Conservation (phyloP, 2,329 filamentous ascomycete genomes). For the Dothidotthia symphoricarpi region DNA sequence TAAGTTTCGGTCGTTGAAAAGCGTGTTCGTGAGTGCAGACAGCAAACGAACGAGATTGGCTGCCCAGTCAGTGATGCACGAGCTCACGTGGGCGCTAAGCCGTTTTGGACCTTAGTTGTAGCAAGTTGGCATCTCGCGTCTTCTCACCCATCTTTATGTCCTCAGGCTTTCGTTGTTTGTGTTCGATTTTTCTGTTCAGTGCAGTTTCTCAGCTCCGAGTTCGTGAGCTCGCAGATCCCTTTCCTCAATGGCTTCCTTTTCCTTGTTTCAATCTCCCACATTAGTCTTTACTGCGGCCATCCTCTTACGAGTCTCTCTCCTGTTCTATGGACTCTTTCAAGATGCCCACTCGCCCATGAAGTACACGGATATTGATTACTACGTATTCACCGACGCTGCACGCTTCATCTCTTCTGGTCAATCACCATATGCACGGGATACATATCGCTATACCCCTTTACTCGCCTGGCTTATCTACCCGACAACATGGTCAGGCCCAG, state of each 20-base stretch:
- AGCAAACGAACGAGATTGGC: conserved; percentile 22
- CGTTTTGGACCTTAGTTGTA: conserved; percentile 5
- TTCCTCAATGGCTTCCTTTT: conserved; percentile 26
- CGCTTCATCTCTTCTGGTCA: conserved; percentile 66
- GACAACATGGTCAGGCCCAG: conserved; percentile 60
- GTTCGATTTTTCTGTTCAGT: conserved; percentile 2
- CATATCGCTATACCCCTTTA: conserved; percentile 94
- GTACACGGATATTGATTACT: conserved; percentile 98
- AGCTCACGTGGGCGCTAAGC: conserved; percentile 22
- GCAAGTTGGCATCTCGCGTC: not conserved
- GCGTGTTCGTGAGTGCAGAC: conserved; percentile 10
- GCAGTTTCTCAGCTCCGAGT: not conserved
- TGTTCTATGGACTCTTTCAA: conserved; percentile 89
- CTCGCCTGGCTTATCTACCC: conserved; percentile 89
- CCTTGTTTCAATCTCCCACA: conserved; percentile 35
- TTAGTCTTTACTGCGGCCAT: conserved; percentile 49
- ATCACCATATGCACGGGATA: conserved; percentile 85
- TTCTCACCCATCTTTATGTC: not conserved
- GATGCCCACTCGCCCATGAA: conserved; percentile 89
- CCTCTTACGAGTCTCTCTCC: conserved; percentile 67
- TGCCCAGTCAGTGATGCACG: conserved; percentile 16
- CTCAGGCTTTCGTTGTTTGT: not conserved
- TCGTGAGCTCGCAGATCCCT: not conserved
- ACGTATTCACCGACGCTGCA: conserved; percentile 94
- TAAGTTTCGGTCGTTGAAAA: conserved; percentile 10